These are phyloP conservation scores for Aspergillus fischeri DNA, from an alignment of 2,329 filamentous ascomycete genomes.

Conservation along the genomic window DNA sequence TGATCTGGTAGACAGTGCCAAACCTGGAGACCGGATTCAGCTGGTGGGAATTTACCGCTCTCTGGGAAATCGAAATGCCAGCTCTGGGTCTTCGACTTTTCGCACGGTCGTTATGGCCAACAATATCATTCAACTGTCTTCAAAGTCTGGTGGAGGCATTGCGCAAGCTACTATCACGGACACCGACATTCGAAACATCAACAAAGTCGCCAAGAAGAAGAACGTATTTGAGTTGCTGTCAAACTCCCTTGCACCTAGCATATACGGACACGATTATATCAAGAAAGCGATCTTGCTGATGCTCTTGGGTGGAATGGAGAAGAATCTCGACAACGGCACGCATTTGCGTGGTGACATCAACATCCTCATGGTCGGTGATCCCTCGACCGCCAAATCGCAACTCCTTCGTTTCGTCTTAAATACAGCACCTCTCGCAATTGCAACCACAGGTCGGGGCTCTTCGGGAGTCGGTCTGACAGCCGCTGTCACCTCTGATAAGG, in stretches of 20 bases:
- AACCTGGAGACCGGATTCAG: constrained; percentile 93
- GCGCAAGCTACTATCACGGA: constrained; percentile 91
- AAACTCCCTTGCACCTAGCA: constrained; percentile 91
- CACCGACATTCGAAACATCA: constrained; percentile 97
- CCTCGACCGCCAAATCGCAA: constrained; percentile 98
- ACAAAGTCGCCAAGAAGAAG: constrained; percentile 92
- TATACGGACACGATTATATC: constrained; percentile 94
- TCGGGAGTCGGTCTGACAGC: constrained; percentile 97
- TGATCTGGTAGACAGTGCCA: constrained; percentile 89
- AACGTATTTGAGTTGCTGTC: constrained; percentile 90
- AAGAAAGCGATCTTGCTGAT: constrained; percentile 96
- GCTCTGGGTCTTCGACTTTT: constrained; percentile 86
- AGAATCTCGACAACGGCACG: constrained; percentile 96
- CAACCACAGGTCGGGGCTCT: constrained; percentile 92
- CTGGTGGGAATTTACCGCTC: constrained; percentile 95
- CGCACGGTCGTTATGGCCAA: constrained; percentile 92
- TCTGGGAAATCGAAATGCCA: constrained; percentile 88
- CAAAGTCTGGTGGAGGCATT: constrained; percentile 91
- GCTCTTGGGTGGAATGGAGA: constrained; percentile 93
- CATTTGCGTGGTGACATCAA: constrained; percentile 98
- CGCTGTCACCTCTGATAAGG: constrained; percentile 93
- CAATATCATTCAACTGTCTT: constrained; percentile 89
- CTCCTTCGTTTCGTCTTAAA: constrained; percentile 94
- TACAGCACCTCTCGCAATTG: constrained; percentile 92
- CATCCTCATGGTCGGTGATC: constrained; percentile 98